Percentiles rank a stretch among this genome's conserved stretches.
phyloP scores from a whole-genome alignment of 208 protist species.

The Giardia muris region DNA sequence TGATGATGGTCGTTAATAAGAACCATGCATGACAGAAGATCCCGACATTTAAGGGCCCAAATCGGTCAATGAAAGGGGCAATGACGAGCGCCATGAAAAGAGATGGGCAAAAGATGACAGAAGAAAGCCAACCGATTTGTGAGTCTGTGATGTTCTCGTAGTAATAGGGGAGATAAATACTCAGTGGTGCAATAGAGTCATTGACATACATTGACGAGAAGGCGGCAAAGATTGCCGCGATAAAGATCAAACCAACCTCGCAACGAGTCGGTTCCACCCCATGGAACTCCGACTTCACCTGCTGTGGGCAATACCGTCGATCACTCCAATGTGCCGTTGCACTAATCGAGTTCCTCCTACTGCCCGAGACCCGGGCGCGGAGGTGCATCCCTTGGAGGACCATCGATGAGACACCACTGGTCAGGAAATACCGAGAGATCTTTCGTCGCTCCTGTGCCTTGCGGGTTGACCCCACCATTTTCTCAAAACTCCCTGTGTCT shows the following conservation, averaged over 20 bases:
- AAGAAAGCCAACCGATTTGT: neutral
- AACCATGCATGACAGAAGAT: neutral
- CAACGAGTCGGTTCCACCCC: neutral
- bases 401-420: too few relatives aligned
- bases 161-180: neutral
- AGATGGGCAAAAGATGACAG: slow-evolving; percentile 15
- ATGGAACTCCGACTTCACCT: neutral
- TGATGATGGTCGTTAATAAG: neutral
- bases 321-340: neutral
- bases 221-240: neutral
- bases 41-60: slow-evolving; percentile 1
- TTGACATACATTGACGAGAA: neutral
- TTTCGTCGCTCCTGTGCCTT: too few relatives aligned
- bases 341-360: neutral
- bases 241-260: neutral
- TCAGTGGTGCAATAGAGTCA: neutral
- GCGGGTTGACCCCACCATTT: too few relatives aligned
- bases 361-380: too few relatives aligned
- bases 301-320: neutral
- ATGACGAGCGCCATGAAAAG: neutral
- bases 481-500: too few relatives aligned
- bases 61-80: neutral
- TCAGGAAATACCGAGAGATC: too few relatives aligned
- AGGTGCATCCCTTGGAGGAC: too few relatives aligned
- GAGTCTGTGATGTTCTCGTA: neutral